Base-by-base conservation (phyloP, 1,139 yeast genomes). In the Blastobotrys proliferans region DNA sequence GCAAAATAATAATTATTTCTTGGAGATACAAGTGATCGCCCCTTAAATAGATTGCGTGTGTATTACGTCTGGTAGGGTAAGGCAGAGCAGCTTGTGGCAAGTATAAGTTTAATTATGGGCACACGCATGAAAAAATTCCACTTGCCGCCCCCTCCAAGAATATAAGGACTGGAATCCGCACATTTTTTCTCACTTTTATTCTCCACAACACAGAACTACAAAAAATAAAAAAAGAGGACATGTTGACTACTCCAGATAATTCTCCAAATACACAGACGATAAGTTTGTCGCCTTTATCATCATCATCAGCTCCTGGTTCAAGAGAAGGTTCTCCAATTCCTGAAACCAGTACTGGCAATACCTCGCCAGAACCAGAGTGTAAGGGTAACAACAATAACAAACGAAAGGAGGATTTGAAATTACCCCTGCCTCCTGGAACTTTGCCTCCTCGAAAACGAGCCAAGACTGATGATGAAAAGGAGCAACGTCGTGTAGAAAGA, bases 401-500 rank as follows among this genome's bases (percentile, higher is more conserved):
- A 33, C 21, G 22, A 35, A 30, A 29, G 43, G 42, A 38, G 38
- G 43, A 53, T 26, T 53, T 59, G 56, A 54, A 57, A 18, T 52
- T 60, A 38, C 69, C 68, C 11, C 58, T 60, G 25, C 67, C 66
- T 9, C 60, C 62, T 18, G 68, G 67, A 3, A 57, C 86, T 24
- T 72, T 90, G 50, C 97, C 97, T 25, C 97, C 97, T 43, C 77
- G 98, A 51, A 92, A 92, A 69, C 77, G 97, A 56, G 98, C 98
- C 9, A 87, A 85, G 71, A 92, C 98, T 33, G 79, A 85, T 57
- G 97, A 90, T 66, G 98, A 92, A 68, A 92, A 90, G 69, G 97
- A 92, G 66, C 97, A 90, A 67, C 82, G 98, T 51, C 77, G 96
- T 43, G 79, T 90, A 42, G 97, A 92, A 67, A 73, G 98, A 47